phyloP scores from a whole-genome alignment of 345 rosid genomes.

The Arabidopsis suecica region DNA sequence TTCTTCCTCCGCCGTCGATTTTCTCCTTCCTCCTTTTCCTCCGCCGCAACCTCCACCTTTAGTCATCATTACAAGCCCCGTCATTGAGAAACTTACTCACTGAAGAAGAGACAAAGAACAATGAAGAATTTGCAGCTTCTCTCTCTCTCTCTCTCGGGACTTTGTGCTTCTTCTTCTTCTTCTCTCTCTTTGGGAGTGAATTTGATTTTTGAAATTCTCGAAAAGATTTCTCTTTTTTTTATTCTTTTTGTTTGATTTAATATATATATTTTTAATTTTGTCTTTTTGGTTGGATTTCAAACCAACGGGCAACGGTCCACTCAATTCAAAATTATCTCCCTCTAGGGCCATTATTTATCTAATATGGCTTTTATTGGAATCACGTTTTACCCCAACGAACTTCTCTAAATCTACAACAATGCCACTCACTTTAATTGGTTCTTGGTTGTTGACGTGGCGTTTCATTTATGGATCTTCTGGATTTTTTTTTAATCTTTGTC shows the following conservation, averaged over 20 bases:
- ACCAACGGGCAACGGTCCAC: constrained; percentile 92
- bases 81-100: constrained; percentile 50
- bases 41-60: constrained; percentile 78
- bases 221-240: constrained; percentile 33
- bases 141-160: constrained; percentile 8
- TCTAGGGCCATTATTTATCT: constrained; percentile 34
- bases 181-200: constrained; percentile 30
- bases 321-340: constrained; percentile 62
- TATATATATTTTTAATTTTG: constrained; percentile 45
- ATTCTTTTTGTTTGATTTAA: background rate
- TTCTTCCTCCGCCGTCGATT: constrained; percentile 37
- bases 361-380: constrained; percentile 32
- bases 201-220: constrained; percentile 42
- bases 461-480: constrained; percentile 9
- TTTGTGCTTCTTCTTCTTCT: constrained; percentile 35
- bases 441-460: constrained; percentile 7
- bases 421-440: constrained; percentile 21
- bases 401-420: constrained; percentile 15
- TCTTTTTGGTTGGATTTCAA: constrained; percentile 47
- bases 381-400: constrained; percentile 30
- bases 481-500: background rate
- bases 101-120: background rate
- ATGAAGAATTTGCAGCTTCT: constrained; percentile 23
- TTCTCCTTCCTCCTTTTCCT: constrained; percentile 48
- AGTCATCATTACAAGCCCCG: constrained; percentile 90